Evolutionary conservation across 2,329 filamentous ascomycete species (phyloP).

Genomic region (Calonectria crousiana): DNA sequence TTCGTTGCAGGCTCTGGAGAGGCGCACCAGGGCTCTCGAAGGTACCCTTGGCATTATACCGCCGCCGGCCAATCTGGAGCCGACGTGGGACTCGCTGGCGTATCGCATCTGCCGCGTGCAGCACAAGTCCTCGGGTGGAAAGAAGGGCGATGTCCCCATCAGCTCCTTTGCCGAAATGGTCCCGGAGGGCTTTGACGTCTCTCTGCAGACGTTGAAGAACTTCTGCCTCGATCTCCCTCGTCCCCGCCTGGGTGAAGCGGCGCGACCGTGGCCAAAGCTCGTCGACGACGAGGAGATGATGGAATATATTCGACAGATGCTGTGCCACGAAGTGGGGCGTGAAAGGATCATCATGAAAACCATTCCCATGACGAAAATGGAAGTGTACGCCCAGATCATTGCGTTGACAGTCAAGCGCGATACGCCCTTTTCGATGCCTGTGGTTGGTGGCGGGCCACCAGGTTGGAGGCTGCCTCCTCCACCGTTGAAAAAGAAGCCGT

Average conservation of each 20-base stretch:
- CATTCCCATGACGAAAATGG: background rate
- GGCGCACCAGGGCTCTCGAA: background rate
- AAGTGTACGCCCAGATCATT: background rate
- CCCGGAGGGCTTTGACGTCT: background rate
- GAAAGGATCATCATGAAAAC: background rate
- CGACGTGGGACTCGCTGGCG: background rate
- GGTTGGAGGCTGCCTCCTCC: background rate
- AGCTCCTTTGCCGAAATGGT: background rate
- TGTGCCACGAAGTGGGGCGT: background rate
- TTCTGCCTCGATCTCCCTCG: background rate
- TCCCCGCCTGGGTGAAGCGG: background rate
- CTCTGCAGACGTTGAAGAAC: background rate
- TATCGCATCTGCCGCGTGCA: conserved; percentile 9
- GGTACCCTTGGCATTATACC: background rate
- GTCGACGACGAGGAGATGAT: background rate
- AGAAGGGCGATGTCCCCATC: background rate
- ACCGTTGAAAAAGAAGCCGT: background rate
- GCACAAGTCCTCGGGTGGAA: background rate
- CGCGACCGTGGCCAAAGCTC: background rate
- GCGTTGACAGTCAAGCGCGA: background rate
- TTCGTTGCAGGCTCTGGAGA: background rate
- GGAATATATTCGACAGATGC: background rate
- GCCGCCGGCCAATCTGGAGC: background rate
- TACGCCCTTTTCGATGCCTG: background rate
- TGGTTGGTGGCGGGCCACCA: background rate